phyloP scores from a whole-genome alignment of 1,284 basidiomycete genomes.

The Waitea zeae region DNA sequence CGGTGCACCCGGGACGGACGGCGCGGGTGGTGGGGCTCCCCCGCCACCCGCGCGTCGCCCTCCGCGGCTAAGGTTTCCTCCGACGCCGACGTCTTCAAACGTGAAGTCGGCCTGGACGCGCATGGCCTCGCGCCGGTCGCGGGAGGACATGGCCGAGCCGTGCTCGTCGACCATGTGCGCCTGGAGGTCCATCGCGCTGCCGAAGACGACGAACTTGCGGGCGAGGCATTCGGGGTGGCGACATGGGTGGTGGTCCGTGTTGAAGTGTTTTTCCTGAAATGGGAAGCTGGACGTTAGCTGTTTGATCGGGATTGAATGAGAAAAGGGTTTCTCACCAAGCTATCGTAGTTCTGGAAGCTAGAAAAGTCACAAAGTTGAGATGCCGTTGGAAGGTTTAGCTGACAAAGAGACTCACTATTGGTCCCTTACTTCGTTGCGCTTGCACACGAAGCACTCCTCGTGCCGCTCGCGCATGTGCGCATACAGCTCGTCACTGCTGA shows the following conservation, averaged over 20 bases:
- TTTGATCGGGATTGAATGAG: not conserved
- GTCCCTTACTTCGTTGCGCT: constrained; percentile 59
- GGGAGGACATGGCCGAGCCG: constrained; percentile 60
- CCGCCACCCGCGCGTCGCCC: constrained; percentile 20
- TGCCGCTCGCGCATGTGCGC: constrained; percentile 87
- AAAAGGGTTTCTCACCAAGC: not conserved
- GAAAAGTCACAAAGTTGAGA: not conserved
- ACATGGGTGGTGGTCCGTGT: constrained; percentile 63
- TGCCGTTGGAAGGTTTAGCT: too few relatives aligned
- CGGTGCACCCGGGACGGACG: constrained; percentile 18
- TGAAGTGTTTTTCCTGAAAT: constrained; percentile 52
- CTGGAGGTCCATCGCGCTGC: constrained; percentile 75
- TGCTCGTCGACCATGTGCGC: constrained; percentile 86
- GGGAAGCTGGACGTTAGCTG: not conserved
- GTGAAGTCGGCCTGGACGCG: constrained; percentile 71
- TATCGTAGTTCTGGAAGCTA: constrained; percentile 75
- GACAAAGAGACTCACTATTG: constrained; percentile 54
- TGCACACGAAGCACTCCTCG: constrained; percentile 96
- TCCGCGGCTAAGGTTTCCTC: constrained; percentile 23
- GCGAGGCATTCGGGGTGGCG: constrained; percentile 58
- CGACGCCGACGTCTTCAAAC: constrained; percentile 38
- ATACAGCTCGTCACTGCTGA: constrained; percentile 85
- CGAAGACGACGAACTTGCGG: constrained; percentile 92
- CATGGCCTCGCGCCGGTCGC: constrained; percentile 64
- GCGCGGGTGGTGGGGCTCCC: constrained; percentile 30